A percentile compares a stretch with the other conserved stretches of the same genome.
Conservation (phyloP, 1,139 yeast species). For the Kodamaea fungicola region DNA sequence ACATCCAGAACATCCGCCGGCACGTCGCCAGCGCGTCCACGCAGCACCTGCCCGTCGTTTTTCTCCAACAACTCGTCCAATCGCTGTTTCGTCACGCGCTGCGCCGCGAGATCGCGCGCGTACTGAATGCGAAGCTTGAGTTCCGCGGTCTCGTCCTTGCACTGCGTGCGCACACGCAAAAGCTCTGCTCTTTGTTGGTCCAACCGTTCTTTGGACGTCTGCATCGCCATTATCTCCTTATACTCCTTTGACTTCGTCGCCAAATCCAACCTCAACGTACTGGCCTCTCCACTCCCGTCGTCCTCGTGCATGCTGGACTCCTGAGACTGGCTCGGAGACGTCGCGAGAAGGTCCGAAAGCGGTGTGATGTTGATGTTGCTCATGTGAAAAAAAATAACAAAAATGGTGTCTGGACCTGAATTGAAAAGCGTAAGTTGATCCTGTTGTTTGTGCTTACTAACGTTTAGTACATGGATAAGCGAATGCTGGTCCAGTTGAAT, state of each 20-base stretch:
- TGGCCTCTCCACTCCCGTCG: conserved; percentile 1
- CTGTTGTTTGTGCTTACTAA: conserved; percentile 17
- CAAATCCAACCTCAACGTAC: conserved; percentile 3
- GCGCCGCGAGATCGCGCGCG: conserved; percentile 16
- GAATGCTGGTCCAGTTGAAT: conserved; percentile 65
- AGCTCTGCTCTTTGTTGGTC: conserved; percentile 19
- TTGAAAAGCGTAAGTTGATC: conserved; percentile 36
- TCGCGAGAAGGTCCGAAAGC: conserved; percentile 23
- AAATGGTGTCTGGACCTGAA: conserved; percentile 67
- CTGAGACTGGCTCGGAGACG: conserved; percentile 17
- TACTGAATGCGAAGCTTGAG: conserved; percentile 16
- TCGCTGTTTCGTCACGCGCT: conserved; percentile 13
- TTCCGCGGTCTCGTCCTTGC: conserved; percentile 20
- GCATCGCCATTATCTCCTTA: conserved; percentile 10
- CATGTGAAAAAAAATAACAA: conserved; percentile 13
- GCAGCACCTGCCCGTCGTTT: conserved; percentile 10
- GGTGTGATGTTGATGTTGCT: conserved; percentile 27
- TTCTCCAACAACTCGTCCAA: conserved; percentile 22
- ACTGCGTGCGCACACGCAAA: conserved; percentile 17
- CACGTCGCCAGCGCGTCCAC: conserved; percentile 6
- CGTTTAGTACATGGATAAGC: conserved; percentile 69
- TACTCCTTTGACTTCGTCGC: conserved; percentile 2
- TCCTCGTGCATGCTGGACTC: conserved; percentile 4
- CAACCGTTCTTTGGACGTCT: conserved; percentile 19
- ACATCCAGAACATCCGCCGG: conserved; percentile 13